Percentiles rank a stretch among this genome's conserved stretches.
phyloP scores from a whole-genome alignment of 208 protist genomes.

The Leishmania tropica region DNA sequence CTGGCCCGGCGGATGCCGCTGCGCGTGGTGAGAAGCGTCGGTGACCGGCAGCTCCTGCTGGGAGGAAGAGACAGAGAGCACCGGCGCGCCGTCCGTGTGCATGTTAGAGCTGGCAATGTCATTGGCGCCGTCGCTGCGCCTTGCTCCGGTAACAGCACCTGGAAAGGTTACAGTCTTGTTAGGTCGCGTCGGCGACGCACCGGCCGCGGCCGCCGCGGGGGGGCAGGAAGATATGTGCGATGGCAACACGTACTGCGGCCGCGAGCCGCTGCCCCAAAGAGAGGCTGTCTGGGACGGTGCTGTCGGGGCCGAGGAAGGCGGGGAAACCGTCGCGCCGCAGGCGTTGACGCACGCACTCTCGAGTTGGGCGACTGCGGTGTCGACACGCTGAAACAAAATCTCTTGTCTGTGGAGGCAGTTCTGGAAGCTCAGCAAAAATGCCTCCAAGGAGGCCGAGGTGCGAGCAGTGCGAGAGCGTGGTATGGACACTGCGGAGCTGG shows the following conservation, averaged over 20 bases:
- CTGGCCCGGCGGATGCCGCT: not conserved
- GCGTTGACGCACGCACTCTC: not conserved
- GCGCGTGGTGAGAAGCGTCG: not conserved
- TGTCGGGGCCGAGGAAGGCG: not conserved
- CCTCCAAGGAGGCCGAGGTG: conserved; percentile 21
- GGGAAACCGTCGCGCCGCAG: not conserved
- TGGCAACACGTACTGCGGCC: not conserved
- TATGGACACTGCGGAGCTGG: not conserved
- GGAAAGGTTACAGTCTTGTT: not conserved
- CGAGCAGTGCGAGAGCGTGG: not conserved
- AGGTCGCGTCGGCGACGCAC: not conserved
- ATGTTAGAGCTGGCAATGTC: not conserved
- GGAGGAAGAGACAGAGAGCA: not conserved
- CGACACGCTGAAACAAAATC: conserved; percentile 16
- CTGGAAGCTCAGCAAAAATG: conserved; percentile 25
- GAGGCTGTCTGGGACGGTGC: no score
- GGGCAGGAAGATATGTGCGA: not conserved
- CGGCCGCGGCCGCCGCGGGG: not conserved
- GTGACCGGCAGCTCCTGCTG: not conserved
- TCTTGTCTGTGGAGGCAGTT: conserved; percentile 30
- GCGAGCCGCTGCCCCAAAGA: not conserved
- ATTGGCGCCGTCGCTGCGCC: not conserved
- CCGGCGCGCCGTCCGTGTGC: not conserved
- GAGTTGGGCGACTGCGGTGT: conserved; percentile 1
- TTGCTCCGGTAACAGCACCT: not conserved